Evolutionary conservation across 176 grass and related monocot species (phyloP).

Genomic region (Hordeum marinum): DNA sequence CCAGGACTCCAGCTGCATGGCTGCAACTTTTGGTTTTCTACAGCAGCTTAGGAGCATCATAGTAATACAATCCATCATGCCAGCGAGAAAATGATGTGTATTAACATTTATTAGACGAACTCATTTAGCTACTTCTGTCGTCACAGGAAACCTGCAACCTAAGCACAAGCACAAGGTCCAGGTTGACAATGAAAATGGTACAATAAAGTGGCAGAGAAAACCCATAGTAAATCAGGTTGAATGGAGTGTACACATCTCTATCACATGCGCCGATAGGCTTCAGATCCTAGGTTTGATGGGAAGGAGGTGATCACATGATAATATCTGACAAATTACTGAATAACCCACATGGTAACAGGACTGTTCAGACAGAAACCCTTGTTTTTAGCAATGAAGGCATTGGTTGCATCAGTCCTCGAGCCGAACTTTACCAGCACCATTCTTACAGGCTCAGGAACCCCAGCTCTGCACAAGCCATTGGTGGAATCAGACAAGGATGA

Average conservation of each 20-base stretch:
- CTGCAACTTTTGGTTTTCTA: neutral
- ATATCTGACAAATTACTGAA: conserved; percentile 42
- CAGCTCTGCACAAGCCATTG: conserved; percentile 34
- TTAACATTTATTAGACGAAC: conserved; percentile 18
- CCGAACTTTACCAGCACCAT: conserved; percentile 54
- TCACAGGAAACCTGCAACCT: neutral
- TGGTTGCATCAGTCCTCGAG: conserved; percentile 58
- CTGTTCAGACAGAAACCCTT: conserved; percentile 76
- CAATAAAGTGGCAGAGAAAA: neutral
- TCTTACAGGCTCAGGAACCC: conserved; percentile 54
- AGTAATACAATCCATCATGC: neutral
- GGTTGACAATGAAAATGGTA: neutral
- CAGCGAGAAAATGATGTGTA: neutral
- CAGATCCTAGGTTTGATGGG: neutral
- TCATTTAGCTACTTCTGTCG: neutral
- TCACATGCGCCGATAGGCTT: neutral
- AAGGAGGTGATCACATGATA: neutral
- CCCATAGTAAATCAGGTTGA: neutral
- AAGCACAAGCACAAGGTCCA: neutral
- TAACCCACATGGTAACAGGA: conserved; percentile 58
- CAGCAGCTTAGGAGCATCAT: neutral
- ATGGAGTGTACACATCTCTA: neutral
- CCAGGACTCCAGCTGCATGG: too few relatives aligned
- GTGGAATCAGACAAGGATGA: neutral
- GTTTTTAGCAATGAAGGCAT: conserved; percentile 67